phyloP scores from a whole-genome alignment of 805 yeast genomes.

The Wickerhamomyces chaumierensis region DNA sequence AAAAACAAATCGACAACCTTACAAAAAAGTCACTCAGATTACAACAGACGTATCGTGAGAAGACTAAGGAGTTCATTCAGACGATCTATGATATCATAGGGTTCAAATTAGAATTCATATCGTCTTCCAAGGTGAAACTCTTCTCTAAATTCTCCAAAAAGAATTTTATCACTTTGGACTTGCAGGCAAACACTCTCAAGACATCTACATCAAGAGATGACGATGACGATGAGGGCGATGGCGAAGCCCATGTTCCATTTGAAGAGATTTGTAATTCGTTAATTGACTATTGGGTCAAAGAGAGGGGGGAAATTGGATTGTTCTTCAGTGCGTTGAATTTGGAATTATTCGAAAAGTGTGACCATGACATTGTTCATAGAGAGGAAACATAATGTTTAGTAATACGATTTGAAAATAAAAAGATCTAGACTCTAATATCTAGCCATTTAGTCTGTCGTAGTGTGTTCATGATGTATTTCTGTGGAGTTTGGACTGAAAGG shows the following conservation, averaged over 20 bases:
- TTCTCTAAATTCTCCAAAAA: slow-evolving; percentile 32
- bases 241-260: slow-evolving; percentile 23
- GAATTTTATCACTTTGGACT: slow-evolving; percentile 46
- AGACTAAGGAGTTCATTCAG: slow-evolving; percentile 62
- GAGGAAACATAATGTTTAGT: no score
- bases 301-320: slow-evolving; percentile 63
- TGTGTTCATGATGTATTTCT: no score
- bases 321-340: slow-evolving; percentile 66
- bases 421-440: no score
- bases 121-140: slow-evolving; percentile 44
- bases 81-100: slow-evolving; percentile 63
- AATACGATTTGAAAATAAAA: no score
- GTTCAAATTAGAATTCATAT: slow-evolving; percentile 56
- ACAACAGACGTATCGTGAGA: slow-evolving; percentile 46
- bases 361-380: no score
- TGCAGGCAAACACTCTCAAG: slow-evolving; percentile 38
- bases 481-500: no score
- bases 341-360: slow-evolving; percentile 51
- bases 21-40: slow-evolving; percentile 41
- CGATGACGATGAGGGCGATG: slow-evolving; percentile 11
- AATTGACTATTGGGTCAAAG: slow-evolving; percentile 54
- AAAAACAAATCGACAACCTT: slow-evolving; percentile 34
- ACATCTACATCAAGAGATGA: slow-evolving; percentile 29
- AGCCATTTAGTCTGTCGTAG: no score
- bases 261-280: slow-evolving; percentile 30